These are phyloP conservation scores for Fagus sylvatica DNA, from an alignment of 306 rosid genomes.

Conservation along the genomic window DNA sequence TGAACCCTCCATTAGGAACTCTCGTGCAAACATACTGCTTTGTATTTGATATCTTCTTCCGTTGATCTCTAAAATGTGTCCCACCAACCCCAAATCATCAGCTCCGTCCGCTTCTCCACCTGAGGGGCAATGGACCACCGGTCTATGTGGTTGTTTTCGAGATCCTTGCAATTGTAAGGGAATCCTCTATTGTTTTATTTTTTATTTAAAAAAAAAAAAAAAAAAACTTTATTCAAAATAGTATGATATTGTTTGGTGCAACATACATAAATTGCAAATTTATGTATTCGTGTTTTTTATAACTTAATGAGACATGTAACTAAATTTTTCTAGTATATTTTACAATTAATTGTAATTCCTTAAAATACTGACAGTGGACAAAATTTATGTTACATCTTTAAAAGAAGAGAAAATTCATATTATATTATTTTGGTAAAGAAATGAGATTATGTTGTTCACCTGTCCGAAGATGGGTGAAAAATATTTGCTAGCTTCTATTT, in stretches of 20 bases:
- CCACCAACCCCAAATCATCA: neutral
- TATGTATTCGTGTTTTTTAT: no score
- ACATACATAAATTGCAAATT: neutral
- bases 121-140: neutral
- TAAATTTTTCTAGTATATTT: no score
- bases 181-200: neutral
- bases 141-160: neutral
- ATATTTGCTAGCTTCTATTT: no score
- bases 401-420: no score
- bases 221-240: no score
- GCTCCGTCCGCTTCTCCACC: neutral
- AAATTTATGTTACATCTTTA: no score
- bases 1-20: neutral
- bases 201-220: neutral
- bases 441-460: no score
- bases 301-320: no score
- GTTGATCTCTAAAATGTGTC: neutral
- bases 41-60: neutral
- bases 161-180: neutral
- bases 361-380: no score
- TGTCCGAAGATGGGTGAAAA: no score
- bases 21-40: neutral
- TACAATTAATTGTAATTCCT: no score
- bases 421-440: no score
- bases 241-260: neutral